Evolutionary conservation across 495 filamentous ascomycete species (phyloP).

Genomic region (Lasiosphaeria hispida): DNA sequence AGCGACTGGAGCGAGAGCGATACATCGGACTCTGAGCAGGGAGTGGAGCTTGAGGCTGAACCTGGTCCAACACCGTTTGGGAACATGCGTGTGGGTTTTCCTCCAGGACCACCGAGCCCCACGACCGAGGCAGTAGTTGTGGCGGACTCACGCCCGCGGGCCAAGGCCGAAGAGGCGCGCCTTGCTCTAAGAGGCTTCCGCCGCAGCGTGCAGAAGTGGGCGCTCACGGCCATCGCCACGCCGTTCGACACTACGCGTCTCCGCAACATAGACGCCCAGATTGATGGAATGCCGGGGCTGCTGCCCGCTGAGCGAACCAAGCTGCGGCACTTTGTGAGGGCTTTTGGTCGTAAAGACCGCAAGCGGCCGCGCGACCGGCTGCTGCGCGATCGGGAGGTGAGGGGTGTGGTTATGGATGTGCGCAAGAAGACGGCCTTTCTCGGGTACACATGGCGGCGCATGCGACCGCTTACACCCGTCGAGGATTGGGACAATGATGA

Average conservation of each 20-base stretch:
- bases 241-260: conserved; percentile 45
- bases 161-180: conserved; percentile 17
- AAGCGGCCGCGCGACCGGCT: conserved; percentile 77
- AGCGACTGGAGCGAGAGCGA: conserved; percentile 52
- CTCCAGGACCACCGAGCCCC: not conserved
- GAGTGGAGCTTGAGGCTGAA: not conserved
- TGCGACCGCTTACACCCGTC: conserved; percentile 19
- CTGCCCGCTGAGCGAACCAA: conserved; percentile 12
- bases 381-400: conserved; percentile 65
- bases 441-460: conserved; percentile 78
- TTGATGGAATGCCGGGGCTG: conserved; percentile 34
- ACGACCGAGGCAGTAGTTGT: not conserved
- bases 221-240: conserved; percentile 38
- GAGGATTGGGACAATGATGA: not conserved
- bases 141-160: not conserved
- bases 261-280: conserved; percentile 44
- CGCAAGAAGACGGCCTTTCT: conserved; percentile 79
- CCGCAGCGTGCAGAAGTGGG: conserved; percentile 38
- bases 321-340: conserved; percentile 21
- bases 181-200: conserved; percentile 35
- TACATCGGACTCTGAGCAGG: conserved; percentile 36
- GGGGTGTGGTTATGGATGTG: conserved; percentile 66
- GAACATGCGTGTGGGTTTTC: not conserved
- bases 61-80: not conserved
- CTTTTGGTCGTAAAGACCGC: conserved; percentile 19